These are phyloP conservation scores for Hymenoscyphus albidus DNA, from an alignment of 2,329 filamentous ascomycete genomes.

Conservation along the genomic window DNA sequence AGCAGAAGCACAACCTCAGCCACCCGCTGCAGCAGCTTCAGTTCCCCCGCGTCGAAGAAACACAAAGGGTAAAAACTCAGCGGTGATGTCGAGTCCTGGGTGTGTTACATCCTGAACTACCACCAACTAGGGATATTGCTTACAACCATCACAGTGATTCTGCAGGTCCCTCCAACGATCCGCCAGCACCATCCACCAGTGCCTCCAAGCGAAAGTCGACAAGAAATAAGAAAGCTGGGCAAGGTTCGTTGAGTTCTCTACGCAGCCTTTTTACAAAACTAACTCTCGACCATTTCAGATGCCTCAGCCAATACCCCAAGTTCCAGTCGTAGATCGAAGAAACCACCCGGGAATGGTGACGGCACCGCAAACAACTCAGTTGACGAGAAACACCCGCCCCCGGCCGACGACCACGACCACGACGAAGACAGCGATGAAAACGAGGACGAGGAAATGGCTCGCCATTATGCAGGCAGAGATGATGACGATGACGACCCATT, in stretches of 20 bases:
- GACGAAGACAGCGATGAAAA: conserved; percentile 52
- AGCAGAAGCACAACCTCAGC: conserved; percentile 37
- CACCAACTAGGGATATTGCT: neutral
- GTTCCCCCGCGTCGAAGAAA: conserved; percentile 46
- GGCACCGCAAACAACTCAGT: conserved; percentile 53
- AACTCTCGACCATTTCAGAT: conserved; percentile 34
- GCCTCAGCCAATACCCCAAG: conserved; percentile 27
- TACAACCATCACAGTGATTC: conserved; percentile 49
- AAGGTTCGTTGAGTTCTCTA: conserved; percentile 40
- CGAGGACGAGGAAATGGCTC: conserved; percentile 60
- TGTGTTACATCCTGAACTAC: conserved; percentile 41
- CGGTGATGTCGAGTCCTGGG: conserved; percentile 71
- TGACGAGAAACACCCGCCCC: conserved; percentile 26
- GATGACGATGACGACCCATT: conserved; percentile 60
- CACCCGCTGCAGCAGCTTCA: conserved; percentile 38
- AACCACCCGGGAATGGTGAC: conserved; percentile 60
- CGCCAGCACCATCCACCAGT: conserved; percentile 51
- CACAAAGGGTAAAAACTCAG: conserved; percentile 54
- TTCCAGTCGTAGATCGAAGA: conserved; percentile 43
- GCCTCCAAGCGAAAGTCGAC: conserved; percentile 70
- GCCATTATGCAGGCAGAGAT: conserved; percentile 49
- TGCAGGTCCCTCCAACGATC: conserved; percentile 58
- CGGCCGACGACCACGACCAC: conserved; percentile 23
- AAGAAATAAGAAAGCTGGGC: conserved; percentile 62
- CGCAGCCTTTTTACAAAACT: conserved; percentile 11